Evolutionary conservation across 2,329 filamentous ascomycete genomes (phyloP), one percentile per base, ranked within the genome.

Genomic region (Penicillium psychrosexuale): DNA sequence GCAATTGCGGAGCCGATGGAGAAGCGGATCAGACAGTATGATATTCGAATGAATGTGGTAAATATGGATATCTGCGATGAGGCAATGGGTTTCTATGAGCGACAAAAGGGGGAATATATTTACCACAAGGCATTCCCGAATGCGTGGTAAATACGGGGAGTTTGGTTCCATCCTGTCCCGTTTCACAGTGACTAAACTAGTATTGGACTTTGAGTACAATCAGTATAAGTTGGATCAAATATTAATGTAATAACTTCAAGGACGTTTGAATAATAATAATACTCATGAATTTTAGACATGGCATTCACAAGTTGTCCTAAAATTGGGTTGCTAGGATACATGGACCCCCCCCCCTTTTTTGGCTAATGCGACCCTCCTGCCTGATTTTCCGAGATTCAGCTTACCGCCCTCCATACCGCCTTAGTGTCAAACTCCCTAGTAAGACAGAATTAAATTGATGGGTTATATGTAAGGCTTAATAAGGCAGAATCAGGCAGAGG

Each of bases 11-110:
- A 54, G 31, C 54, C 51, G 0, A 57, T 66, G 46, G 58, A 39
- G 17, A 55, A 47, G 38, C 50, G 47, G 15, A 47, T 66, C 34
- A n/a, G 31, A 12, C 46, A 51, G 9, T 61, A 63, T 40, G 59
- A 67, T 47, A 47, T 42, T 24, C 45, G 59, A 22, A 58, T 62
- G 48, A 51, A 56, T 47, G 57, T 59, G 13, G 17, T 66, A 43
- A 56, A 53, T 48, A 56, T 56, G 45, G 53, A 56, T 28, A 61
- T 58, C 5, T 52, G 47, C 9, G 56, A 53, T 36, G 56, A 58
- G 47, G 56, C 53, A 12, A 49, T 53, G 56, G 38, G 33, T 8
- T 44, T 56, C 31, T 17, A 40, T 45, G 34, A 44, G 31, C 24
- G 40, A 33, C 36, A n/a, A 19, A 57, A 37, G 30, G 44, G 50